A percentile compares a stretch with the other conserved stretches of the same genome.
Evolutionary conservation across 306 rosid genomes (phyloP).

Genomic region (Cucumis melo): DNA sequence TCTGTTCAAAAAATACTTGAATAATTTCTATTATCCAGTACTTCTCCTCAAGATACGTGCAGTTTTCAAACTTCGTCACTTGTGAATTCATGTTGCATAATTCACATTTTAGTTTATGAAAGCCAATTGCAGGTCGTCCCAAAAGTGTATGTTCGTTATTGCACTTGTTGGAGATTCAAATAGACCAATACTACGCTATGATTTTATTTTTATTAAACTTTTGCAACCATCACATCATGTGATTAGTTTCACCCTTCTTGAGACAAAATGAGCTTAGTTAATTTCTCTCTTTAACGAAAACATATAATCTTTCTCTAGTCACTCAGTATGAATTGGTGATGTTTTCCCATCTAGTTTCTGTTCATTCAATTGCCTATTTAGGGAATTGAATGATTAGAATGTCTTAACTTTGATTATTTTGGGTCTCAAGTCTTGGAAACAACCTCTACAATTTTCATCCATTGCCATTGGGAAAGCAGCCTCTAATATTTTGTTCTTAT

Average conservation of each 20-base stretch:
- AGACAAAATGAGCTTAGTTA: neutral
- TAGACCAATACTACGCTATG: neutral
- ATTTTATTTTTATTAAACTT: neutral
- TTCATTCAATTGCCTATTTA: neutral
- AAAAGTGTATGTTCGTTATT: neutral
- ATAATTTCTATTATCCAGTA: neutral
- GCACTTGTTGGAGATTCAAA: neutral
- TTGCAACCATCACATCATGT: neutral
- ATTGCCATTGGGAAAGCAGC: neutral
- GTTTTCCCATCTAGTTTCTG: neutral
- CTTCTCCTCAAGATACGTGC: neutral
- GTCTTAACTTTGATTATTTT: neutral
- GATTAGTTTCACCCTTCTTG: neutral
- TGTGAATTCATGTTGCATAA: neutral
- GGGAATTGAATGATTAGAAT: neutral
- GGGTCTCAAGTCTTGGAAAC: neutral
- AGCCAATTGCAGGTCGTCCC: neutral
- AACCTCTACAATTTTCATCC: neutral
- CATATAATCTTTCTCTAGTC: neutral
- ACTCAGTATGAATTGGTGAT: neutral
- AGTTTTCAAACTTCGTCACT: neutral
- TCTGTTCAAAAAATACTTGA: neutral
- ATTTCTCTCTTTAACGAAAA: neutral
- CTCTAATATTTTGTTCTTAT: neutral
- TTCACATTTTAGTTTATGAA: neutral